phyloP scores from a whole-genome alignment of 345 rosid species.

The Brassica nigra region DNA sequence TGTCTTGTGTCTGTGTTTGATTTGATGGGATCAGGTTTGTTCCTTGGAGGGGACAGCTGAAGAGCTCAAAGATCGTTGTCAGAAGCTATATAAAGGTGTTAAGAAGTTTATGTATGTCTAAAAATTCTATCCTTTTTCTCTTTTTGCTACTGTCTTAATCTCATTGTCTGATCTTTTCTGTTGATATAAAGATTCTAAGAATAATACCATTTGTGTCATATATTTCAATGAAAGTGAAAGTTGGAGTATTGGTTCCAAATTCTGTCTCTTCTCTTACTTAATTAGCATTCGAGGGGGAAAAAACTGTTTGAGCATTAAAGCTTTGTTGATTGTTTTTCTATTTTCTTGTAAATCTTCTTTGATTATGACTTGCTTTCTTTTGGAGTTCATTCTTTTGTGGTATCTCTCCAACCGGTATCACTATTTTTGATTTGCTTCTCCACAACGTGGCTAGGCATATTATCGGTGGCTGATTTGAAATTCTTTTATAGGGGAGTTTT shows the following conservation, averaged over 20 bases:
- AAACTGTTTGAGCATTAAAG: conserved; percentile 2
- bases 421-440: background rate
- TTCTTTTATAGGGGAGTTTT: conserved; percentile 58
- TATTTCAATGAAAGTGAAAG: background rate
- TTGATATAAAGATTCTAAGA: background rate
- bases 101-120: conserved; percentile 63
- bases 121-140: background rate
- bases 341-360: conserved; percentile 12
- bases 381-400: background rate
- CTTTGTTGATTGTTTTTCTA: background rate
- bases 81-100: conserved; percentile 64
- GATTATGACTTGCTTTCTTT: background rate
- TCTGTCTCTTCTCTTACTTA: conserved; percentile 17
- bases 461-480: background rate
- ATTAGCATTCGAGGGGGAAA: background rate
- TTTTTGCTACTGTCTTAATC: background rate
- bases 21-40: conserved; percentile 49
- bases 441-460: background rate
- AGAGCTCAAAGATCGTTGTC: conserved; percentile 79
- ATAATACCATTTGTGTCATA: conserved; percentile 10
- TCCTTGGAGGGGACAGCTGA: conserved; percentile 67
- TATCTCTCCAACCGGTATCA: background rate
- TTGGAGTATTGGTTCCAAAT: background rate
- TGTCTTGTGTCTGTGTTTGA: conserved; percentile 15
- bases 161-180: background rate